These are phyloP conservation scores for Eucalyptus decipiens DNA, from an alignment of 345 rosid species.

Conservation along the genomic window DNA sequence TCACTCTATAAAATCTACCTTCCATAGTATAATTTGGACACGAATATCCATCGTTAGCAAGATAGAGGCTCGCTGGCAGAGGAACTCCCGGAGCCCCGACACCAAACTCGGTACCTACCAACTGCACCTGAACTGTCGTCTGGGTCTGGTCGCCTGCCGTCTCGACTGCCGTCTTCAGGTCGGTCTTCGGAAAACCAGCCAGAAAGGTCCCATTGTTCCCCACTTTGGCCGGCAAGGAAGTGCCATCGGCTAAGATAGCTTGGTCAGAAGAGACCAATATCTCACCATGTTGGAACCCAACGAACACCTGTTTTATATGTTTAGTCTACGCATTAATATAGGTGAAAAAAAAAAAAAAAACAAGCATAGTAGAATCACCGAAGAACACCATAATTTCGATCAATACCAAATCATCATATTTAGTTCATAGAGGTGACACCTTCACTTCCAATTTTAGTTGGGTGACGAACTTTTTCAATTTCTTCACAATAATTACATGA, in stretches of 20 bases:
- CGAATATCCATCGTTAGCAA: slow-evolving; percentile 25
- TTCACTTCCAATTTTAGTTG: not conserved
- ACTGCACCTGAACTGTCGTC: slow-evolving; percentile 7
- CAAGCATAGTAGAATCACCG: not conserved
- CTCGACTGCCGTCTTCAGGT: slow-evolving; percentile 37
- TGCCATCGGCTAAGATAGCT: slow-evolving; percentile 18
- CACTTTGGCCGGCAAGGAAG: slow-evolving; percentile 25
- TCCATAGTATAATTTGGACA: slow-evolving; percentile 11
- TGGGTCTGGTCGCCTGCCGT: slow-evolving; percentile 30
- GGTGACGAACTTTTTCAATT: not conserved
- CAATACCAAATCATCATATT: not conserved
- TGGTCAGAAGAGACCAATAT: slow-evolving; percentile 16
- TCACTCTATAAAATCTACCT: not conserved
- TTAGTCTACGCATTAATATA: not conserved
- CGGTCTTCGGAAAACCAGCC: slow-evolving; percentile 20
- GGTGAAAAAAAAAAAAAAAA: not conserved
- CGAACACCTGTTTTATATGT: not conserved
- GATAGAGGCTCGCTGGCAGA: slow-evolving; percentile 23
- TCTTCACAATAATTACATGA: not conserved
- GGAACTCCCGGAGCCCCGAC: slow-evolving; percentile 1
- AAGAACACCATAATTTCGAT: not conserved
- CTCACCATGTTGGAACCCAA: slow-evolving; percentile 32
- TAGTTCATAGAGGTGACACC: not conserved
- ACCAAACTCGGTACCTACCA: slow-evolving; percentile 34
- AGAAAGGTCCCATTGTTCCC: slow-evolving; percentile 27